These are phyloP conservation scores for Wallacemonas collosoma DNA, from an alignment of 208 protist species.

Conservation along the genomic window DNA sequence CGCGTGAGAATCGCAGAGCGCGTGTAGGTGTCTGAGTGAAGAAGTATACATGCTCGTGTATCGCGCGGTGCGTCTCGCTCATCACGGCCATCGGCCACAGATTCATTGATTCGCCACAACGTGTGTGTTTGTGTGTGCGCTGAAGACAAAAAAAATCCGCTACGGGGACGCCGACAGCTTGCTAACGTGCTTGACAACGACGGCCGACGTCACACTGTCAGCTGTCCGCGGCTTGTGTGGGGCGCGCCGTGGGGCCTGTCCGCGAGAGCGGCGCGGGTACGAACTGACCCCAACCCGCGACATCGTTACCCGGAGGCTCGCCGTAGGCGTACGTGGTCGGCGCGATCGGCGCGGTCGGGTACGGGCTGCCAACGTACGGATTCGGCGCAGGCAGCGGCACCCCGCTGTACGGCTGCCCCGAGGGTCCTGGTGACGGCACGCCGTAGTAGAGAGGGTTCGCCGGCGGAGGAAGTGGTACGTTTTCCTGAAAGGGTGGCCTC, in stretches of 20 bases:
- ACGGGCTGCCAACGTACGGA: background rate
- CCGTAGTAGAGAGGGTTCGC: background rate
- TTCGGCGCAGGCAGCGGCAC: background rate
- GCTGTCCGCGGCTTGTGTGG: background rate
- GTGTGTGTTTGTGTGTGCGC: too few species aligned
- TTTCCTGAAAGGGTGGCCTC: background rate
- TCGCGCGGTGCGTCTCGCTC: too few species aligned
- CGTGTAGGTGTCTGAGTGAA: too few species aligned
- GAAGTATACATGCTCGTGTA: too few species aligned
- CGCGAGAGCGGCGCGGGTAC: background rate
- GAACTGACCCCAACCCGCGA: background rate
- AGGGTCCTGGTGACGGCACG: background rate
- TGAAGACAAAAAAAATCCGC: too few species aligned
- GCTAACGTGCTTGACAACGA: background rate
- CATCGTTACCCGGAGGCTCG: background rate
- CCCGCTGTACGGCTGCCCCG: background rate
- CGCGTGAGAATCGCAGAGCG: too few species aligned
- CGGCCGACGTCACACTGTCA: background rate
- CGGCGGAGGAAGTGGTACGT: background rate
- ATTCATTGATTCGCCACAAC: too few species aligned
- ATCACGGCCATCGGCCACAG: too few species aligned
- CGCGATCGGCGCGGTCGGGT: background rate
- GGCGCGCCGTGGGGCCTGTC: background rate
- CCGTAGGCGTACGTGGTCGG: background rate
- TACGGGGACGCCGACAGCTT: background rate